A percentile compares a stretch with the other conserved stretches of the same genome.
These are phyloP conservation scores for Sporothrix euskadiensis DNA, from an alignment of 2,329 filamentous ascomycete genomes.

Conservation along the genomic window DNA sequence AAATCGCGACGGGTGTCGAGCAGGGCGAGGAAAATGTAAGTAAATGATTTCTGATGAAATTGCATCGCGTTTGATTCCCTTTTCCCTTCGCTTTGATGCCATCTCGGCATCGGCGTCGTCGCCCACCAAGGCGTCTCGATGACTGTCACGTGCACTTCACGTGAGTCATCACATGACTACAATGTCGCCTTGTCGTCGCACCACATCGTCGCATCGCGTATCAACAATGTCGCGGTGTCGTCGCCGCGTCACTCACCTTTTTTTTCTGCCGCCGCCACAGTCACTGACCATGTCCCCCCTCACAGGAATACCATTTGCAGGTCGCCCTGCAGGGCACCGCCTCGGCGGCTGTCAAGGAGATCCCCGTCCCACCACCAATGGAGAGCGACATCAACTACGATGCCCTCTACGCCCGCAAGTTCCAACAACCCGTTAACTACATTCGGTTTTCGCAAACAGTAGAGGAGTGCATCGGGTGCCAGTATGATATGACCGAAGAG, in stretches of 20 bases:
- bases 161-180: conserved; percentile 40
- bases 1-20: conserved; percentile 96
- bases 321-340: conserved; percentile 65
- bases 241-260: neutral
- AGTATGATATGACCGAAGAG: conserved; percentile 92
- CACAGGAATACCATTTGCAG: conserved; percentile 92
- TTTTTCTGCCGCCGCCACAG: neutral
- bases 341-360: conserved; percentile 60
- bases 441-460: conserved; percentile 98
- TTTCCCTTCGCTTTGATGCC: conserved; percentile 34
- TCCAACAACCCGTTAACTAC: conserved; percentile 85
- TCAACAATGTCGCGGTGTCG: neutral
- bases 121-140: neutral
- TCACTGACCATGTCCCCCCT: conserved; percentile 38
- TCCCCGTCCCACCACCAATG: conserved; percentile 65
- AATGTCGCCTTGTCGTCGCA: too few species aligned
- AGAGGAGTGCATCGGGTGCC: conserved; percentile 86
- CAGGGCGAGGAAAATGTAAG: conserved; percentile 96
- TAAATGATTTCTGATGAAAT: conserved; percentile 41
- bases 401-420: conserved; percentile 76
- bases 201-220: too few species aligned
- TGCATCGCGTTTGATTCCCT: conserved; percentile 26
- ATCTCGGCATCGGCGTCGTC: conserved; percentile 15
- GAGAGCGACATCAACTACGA: conserved; percentile 77
- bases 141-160: conserved; percentile 49